Conservation (phyloP, 768 basidiomycete genomes). For the Leucocoprinus leucothites region DNA sequence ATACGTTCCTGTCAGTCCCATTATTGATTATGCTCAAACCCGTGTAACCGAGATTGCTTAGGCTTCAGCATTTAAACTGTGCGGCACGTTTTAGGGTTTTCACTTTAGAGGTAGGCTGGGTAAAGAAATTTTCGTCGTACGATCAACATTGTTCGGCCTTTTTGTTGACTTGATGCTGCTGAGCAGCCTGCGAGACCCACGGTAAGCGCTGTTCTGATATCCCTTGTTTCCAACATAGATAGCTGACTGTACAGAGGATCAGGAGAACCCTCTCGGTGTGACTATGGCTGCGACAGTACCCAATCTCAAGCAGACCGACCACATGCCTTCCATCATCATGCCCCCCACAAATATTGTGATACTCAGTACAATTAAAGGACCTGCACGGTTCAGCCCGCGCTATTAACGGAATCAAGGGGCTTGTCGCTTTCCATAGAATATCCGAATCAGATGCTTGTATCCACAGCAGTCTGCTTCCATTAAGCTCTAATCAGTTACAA, state of each 20-base stretch:
- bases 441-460: not conserved
- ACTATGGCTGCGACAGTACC: not conserved
- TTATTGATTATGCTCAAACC: not conserved
- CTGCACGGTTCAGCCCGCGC: not conserved
- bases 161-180: too few relatives aligned
- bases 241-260: not conserved
- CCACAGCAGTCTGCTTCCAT: not conserved
- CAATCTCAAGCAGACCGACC: not conserved
- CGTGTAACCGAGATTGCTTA: not conserved
- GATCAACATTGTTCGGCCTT: not conserved
- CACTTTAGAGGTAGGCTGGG: not conserved
- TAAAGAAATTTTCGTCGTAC: not conserved
- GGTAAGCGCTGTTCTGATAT: too few relatives aligned
- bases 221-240: not conserved
- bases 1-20: not conserved
- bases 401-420: not conserved
- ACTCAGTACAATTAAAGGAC: not conserved
- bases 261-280: not conserved
- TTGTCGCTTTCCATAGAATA: not conserved
- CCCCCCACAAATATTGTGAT: not conserved
- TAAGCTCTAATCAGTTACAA: not conserved
- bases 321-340: not conserved
- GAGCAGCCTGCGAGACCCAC: too few relatives aligned
- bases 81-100: conserved; percentile 21
- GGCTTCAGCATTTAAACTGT: not conserved